Evolutionary conservation across 139 green algal species (phyloP).

Genomic region (Micractinium conductrix): DNA sequence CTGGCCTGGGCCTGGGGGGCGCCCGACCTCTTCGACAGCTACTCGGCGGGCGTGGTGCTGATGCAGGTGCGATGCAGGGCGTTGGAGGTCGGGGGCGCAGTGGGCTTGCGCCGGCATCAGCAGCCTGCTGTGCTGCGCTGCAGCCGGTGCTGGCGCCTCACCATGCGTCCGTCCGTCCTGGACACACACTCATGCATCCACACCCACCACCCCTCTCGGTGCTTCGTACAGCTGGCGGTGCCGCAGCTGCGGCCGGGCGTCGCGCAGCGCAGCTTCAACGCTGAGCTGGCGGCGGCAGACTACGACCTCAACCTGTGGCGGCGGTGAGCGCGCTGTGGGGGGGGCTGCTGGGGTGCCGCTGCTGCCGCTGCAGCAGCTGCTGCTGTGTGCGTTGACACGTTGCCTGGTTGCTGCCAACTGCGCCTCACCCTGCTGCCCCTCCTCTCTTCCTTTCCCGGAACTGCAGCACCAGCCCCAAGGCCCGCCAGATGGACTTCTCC

Average conservation of each 20-base stretch:
- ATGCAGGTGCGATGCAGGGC: slow-evolving; percentile 63
- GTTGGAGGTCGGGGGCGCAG: too few species aligned
- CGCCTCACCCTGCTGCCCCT: neutral
- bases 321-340: neutral
- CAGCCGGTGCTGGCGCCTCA: too few species aligned
- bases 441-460: too few species aligned
- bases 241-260: slow-evolving; percentile 72
- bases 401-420: neutral
- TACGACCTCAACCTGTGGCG: slow-evolving; percentile 68
- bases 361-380: neutral
- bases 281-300: slow-evolving; percentile 41
- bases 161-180: too few species aligned
- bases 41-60: slow-evolving; percentile 76
- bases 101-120: neutral
- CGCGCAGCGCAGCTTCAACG: slow-evolving; percentile 58
- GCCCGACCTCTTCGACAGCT: slow-evolving; percentile 92
- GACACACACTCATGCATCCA: neutral
- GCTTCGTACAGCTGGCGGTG: slow-evolving; percentile 53
- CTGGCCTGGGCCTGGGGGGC: slow-evolving; percentile 81
- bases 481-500: slow-evolving; percentile 65
- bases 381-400: neutral
- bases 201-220: neutral
- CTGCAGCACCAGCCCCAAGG: slow-evolving; percentile 13
- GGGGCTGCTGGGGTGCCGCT: too few species aligned
- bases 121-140: too few species aligned